phyloP scores from a whole-genome alignment of 495 filamentous ascomycete genomes.

The Jackrogersella minutella region DNA sequence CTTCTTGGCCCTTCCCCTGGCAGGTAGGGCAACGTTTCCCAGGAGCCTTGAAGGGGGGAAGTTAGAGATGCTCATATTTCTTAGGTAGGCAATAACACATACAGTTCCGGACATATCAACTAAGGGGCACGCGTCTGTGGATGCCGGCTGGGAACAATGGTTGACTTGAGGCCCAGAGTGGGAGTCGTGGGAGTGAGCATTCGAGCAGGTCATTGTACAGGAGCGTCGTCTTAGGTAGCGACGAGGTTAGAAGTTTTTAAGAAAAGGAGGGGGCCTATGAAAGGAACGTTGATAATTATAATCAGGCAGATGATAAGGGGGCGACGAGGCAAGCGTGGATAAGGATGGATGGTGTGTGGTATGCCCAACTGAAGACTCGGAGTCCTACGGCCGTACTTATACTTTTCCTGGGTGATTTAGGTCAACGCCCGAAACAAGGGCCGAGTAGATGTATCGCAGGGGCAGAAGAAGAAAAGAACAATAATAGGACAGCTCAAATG shows the following conservation, averaged over 20 bases:
- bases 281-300: constrained; percentile 22
- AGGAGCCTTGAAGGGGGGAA: constrained; percentile 21
- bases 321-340: constrained; percentile 26
- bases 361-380: constrained; percentile 11
- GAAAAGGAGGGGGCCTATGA: constrained; percentile 11
- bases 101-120: constrained; percentile 40
- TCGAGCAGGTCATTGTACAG: constrained; percentile 25
- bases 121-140: constrained; percentile 14
- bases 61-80: constrained; percentile 18
- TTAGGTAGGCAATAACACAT: constrained; percentile 15
- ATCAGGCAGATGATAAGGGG: neutral
- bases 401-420: constrained; percentile 24
- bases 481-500: constrained; percentile 27
- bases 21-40: constrained; percentile 45
- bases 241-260: neutral
- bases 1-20: constrained; percentile 54
- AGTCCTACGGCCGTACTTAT: constrained; percentile 42
- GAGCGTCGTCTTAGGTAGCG: neutral
- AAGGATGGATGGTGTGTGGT: constrained; percentile 35
- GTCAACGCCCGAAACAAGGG: constrained; percentile 36
- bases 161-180: constrained; percentile 12
- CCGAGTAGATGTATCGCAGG: constrained; percentile 30
- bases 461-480: constrained; percentile 23
- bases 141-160: constrained; percentile 18
- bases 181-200: constrained; percentile 22